Conservation (phyloP, 495 filamentous ascomycete genomes). For the Penicillium paxilli region DNA sequence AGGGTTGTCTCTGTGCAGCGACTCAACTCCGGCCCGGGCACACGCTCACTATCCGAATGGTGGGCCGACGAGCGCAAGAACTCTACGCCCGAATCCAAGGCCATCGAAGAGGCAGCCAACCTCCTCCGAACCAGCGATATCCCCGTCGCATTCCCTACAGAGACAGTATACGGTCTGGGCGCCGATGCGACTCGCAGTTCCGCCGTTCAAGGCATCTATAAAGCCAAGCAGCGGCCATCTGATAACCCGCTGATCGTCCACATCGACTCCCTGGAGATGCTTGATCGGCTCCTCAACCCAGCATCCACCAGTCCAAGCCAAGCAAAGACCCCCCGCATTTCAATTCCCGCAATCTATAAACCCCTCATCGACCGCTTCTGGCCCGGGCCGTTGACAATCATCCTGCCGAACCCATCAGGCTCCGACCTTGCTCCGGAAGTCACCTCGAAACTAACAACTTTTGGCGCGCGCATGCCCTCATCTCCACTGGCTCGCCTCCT, state of each 20-base stretch:
- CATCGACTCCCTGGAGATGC: constrained; percentile 76
- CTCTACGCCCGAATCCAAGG: constrained; percentile 37
- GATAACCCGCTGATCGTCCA: constrained; percentile 98
- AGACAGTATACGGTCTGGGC: constrained; percentile 96
- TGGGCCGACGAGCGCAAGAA: constrained; percentile 41
- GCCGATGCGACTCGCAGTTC: constrained; percentile 84
- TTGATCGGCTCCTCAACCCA: constrained; percentile 61
- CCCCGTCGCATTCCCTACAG: constrained; percentile 94
- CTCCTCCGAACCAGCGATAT: constrained; percentile 61
- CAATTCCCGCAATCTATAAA: constrained; percentile 79
- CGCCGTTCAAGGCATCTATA: constrained; percentile 90
- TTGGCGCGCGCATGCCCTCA: constrained; percentile 87
- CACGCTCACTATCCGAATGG: constrained; percentile 45
- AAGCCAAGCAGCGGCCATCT: constrained; percentile 81
- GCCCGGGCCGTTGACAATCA: constrained; percentile 92
- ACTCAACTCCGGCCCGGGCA: constrained; percentile 40
- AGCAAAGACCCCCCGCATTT: constrained; percentile 31
- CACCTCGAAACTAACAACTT: constrained; percentile 77
- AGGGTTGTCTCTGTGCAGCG: constrained; percentile 45
- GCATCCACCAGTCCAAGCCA: constrained; percentile 14
- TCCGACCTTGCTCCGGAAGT: constrained; percentile 81
- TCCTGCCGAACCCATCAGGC: constrained; percentile 72
- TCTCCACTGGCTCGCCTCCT: constrained; percentile 81
- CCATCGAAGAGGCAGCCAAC: constrained; percentile 55
- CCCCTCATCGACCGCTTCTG: constrained; percentile 83